Evolutionary conservation across 192 early-diverging fungal genomes (phyloP), one percentile per base, ranked within the genome.

Genomic region (Kickxella alabastrina): DNA sequence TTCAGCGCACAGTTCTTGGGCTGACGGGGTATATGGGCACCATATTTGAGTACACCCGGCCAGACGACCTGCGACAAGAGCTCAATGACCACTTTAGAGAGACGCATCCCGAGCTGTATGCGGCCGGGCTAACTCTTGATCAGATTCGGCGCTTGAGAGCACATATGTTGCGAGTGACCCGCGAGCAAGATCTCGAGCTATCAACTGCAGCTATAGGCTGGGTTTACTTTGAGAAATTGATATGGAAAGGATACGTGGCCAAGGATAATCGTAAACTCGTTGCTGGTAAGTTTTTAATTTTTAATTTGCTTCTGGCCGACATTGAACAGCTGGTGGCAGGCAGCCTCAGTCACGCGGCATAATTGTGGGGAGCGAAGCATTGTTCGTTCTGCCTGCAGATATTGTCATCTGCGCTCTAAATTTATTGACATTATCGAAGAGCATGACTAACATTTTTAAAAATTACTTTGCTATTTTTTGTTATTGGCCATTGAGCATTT

Each of bases 171-270:
- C 87, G 79, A 15, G 79, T 85, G 15, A 81, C 74, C 1, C 77
- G 81, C 43, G 69, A 80, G 36, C 71, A 88, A 45, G 87, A 93
- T 54, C 73, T 94, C 19, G 94, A 99, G 67, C 72, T 93, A 19
- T 92, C 91, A 2, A 92, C 85, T 37, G 83, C 94, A 3, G 96
- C 96, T 0, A 78, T 81, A 19, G 86, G 90, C 14, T 93, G 86
- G 79, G 93, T 90, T 1, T 97, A 93, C 64, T 91, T 99, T 73
- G 96, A 99, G 63, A 99, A 96, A 63, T 82, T 99, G 6, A 78
- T 93, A 19, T 52, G 91, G 28, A 92, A 90, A 72, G 79, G 80
- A 15, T 68, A 80, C 34, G 88, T 88, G 2, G 75, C 54, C 43
- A 87, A 91, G 68, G 72, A 67, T 32, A 94, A 88, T 57, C 81